phyloP scores from a whole-genome alignment of 2,329 filamentous ascomycete species.

The Rutstroemia sp. region DNA sequence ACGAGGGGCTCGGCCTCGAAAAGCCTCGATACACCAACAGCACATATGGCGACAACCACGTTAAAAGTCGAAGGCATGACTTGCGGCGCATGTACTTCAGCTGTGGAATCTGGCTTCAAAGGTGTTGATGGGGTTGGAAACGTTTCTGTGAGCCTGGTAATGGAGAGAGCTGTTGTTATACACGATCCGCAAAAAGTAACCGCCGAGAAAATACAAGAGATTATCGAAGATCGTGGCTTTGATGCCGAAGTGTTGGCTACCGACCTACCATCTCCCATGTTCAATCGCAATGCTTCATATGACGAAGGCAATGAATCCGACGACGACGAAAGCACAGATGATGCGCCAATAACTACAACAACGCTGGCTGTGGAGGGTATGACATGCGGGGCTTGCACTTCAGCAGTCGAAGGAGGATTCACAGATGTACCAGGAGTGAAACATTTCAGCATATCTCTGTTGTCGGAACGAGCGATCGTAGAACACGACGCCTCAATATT shows the following conservation, averaged over 20 bases:
- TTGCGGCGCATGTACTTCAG: constrained; percentile 90
- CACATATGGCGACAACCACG: constrained; percentile 80
- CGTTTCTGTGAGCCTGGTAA: constrained; percentile 87
- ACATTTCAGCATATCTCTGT: constrained; percentile 71
- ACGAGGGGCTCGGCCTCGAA: constrained; percentile 13
- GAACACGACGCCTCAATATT: constrained; percentile 61
- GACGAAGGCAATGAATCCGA: constrained; percentile 26
- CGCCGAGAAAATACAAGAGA: constrained; percentile 70
- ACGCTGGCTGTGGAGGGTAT: constrained; percentile 78
- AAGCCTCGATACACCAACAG: constrained; percentile 17
- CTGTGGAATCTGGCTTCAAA: constrained; percentile 89
- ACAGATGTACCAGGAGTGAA: constrained; percentile 66
- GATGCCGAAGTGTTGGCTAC: constrained; percentile 84
- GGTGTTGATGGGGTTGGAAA: constrained; percentile 72
- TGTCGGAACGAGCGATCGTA: constrained; percentile 79
- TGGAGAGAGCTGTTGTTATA: constrained; percentile 90
- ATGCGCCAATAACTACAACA: constrained; percentile 48
- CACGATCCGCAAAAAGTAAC: constrained; percentile 73
- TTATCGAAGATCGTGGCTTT: constrained; percentile 87
- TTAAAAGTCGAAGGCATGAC: constrained; percentile 85
- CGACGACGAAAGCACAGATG: constrained; percentile 27
- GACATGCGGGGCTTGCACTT: constrained; percentile 87
- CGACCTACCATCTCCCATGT: constrained; percentile 54
- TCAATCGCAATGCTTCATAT: constrained; percentile 29
- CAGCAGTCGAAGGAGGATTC: constrained; percentile 75